These are phyloP conservation scores for Stevia rebaudiana DNA, from an alignment of 140 eudicot species.

Conservation along the genomic window DNA sequence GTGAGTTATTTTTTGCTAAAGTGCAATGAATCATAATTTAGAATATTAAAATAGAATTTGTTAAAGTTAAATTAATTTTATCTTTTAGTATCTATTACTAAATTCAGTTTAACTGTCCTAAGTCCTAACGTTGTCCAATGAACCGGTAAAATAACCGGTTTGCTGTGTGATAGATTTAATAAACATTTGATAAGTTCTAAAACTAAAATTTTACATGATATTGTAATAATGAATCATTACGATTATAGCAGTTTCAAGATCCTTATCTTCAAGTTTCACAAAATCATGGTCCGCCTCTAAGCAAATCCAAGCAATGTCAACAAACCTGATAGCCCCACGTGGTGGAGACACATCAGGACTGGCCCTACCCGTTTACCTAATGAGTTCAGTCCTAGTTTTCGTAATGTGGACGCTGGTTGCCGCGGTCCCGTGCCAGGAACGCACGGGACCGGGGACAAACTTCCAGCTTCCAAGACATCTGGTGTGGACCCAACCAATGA, in stretches of 20 bases:
- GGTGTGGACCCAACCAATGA: slow-evolving; percentile 58
- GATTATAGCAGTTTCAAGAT: slow-evolving; percentile 26
- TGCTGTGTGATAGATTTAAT: no score
- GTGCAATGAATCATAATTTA: no score
- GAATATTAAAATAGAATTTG: no score
- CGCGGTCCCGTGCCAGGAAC: slow-evolving; percentile 75
- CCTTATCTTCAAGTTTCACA: slow-evolving; percentile 51
- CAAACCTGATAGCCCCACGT: slow-evolving; percentile 68
- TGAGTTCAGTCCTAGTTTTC: slow-evolving; percentile 57
- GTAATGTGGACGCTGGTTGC: slow-evolving; percentile 81
- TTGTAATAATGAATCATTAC: no score
- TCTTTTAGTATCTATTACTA: no score
- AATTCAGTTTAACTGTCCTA: no score
- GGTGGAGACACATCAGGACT: slow-evolving; percentile 62
- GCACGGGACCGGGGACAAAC: slow-evolving; percentile 44
- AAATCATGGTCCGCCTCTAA: slow-evolving; percentile 83
- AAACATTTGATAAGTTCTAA: no score
- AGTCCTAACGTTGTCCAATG: no score
- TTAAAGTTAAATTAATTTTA: no score
- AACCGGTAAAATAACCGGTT: no score
- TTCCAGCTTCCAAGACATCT: slow-evolving; percentile 43
- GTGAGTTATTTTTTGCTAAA: no score
- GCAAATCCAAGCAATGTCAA: slow-evolving; percentile 70
- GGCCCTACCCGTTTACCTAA: slow-evolving; percentile 55
- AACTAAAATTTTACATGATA: no score